Conservation (phyloP, 176 grass and related monocot genomes). For the Oryza rufipogon region DNA sequence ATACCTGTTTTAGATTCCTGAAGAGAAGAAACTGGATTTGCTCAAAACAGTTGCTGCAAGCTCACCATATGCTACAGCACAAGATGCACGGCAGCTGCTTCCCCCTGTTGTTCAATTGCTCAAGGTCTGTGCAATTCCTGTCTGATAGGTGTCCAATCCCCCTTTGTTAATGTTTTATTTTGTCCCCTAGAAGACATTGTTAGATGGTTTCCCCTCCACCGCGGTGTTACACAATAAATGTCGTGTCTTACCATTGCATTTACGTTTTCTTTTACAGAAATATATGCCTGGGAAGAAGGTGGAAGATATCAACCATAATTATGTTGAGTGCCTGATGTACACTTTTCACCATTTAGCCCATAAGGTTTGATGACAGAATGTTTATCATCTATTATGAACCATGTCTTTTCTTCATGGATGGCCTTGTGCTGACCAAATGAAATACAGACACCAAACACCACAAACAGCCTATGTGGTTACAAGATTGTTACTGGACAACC, state of each 20-base stretch:
- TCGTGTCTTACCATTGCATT: slow-evolving; percentile 24
- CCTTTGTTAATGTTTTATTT: slow-evolving; percentile 8
- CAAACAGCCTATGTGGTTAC: slow-evolving; percentile 97
- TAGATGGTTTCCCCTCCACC: background rate
- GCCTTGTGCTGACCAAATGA: slow-evolving; percentile 36
- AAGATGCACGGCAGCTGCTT: slow-evolving; percentile 97
- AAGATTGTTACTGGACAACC: slow-evolving; percentile 99
- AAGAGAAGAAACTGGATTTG: slow-evolving; percentile 92
- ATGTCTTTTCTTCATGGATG: slow-evolving; percentile 27
- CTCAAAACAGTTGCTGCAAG: slow-evolving; percentile 92
- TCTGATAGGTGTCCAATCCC: background rate
- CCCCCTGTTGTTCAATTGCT: slow-evolving; percentile 82
- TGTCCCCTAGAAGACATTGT: slow-evolving; percentile 8
- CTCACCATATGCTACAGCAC: slow-evolving; percentile 78
- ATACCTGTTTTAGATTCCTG: slow-evolving; percentile 67
- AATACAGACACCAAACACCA: slow-evolving; percentile 92
- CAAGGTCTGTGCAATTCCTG: slow-evolving; percentile 60
- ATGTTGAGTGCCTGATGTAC: slow-evolving; percentile 92
- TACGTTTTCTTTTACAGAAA: slow-evolving; percentile 62
- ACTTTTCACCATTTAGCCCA: slow-evolving; percentile 94
- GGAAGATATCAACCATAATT: slow-evolving; percentile 85
- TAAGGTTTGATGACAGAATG: slow-evolving; percentile 64
- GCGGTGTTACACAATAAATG: slow-evolving; percentile 4
- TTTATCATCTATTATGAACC: slow-evolving; percentile 36
- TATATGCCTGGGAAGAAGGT: slow-evolving; percentile 91